Conservation (phyloP, 352 stramenopile genomes). For the Globisporangium cystogenes region DNA sequence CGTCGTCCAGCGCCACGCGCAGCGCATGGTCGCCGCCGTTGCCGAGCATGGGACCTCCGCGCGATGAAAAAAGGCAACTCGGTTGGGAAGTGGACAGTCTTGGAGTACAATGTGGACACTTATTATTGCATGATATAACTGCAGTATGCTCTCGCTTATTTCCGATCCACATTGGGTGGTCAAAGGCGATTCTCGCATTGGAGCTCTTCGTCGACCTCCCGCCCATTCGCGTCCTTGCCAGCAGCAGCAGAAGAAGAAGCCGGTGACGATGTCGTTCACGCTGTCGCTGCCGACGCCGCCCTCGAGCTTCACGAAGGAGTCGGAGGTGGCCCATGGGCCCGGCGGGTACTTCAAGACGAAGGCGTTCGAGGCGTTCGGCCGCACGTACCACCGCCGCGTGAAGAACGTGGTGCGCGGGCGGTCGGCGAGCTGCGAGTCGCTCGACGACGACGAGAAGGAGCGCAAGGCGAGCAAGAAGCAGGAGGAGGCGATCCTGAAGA, state of each 20-base stretch:
- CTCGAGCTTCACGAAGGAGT: constrained; percentile 38
- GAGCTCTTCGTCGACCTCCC: not conserved
- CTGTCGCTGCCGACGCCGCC: constrained; percentile 61
- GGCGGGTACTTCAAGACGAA: constrained; percentile 76
- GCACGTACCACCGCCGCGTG: constrained; percentile 64
- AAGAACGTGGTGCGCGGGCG: constrained; percentile 72
- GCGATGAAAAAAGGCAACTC: too few species aligned
- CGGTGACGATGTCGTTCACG: constrained; percentile 29
- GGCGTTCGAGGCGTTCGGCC: constrained; percentile 65
- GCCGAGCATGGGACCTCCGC: too few species aligned
- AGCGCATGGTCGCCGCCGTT: too few species aligned
- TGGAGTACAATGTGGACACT: too few species aligned
- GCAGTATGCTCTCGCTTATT: too few species aligned
- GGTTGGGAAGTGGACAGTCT: too few species aligned
- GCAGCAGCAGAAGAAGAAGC: not conserved
- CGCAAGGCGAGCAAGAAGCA: constrained; percentile 59
- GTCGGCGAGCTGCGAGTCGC: constrained; percentile 68
- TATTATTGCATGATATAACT: too few species aligned
- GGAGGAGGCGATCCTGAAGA: constrained; percentile 61
- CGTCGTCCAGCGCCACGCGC: too few species aligned
- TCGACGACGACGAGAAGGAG: constrained; percentile 57
- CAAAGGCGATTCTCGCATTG: too few species aligned
- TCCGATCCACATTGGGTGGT: not conserved
- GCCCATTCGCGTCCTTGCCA: not conserved
- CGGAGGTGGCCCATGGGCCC: constrained; percentile 44